phyloP scores from a whole-genome alignment of 2,329 filamentous ascomycete species.

The Curvularia spicifera region DNA sequence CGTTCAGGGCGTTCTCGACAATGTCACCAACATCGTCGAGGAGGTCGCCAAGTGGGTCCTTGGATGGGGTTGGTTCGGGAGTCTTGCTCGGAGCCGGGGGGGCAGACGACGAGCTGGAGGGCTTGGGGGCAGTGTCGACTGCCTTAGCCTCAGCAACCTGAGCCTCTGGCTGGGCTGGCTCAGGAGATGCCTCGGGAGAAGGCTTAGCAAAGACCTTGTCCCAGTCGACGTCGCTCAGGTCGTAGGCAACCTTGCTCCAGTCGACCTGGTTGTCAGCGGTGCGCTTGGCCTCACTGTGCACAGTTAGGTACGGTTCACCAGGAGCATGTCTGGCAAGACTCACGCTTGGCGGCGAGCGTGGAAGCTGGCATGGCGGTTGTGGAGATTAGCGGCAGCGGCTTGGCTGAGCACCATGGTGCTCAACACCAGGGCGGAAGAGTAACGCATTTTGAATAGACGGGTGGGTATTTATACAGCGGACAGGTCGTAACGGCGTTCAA shows the following conservation, averaged over 20 bases:
- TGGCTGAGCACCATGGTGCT: too few relatives aligned
- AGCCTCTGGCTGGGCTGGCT: conserved; percentile 16
- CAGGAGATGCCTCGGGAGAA: conserved; percentile 1
- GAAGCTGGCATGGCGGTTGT: conserved; percentile 47
- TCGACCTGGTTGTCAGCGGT: conserved; percentile 30
- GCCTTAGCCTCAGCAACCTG: conserved; percentile 22
- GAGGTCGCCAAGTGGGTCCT: conserved; percentile 4
- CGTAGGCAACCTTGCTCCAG: conserved; percentile 39
- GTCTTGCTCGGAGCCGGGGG: conserved; percentile 2
- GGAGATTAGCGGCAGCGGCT: conserved; percentile 40
- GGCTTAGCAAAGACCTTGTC: conserved; percentile 27
- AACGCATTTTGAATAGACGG: conserved; percentile 39
- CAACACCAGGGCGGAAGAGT: conserved; percentile 47
- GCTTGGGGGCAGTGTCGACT: conserved; percentile 6
- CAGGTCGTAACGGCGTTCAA: conserved; percentile 38
- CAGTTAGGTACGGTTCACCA: background rate
- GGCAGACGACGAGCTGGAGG: background rate
- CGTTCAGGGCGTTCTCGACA: conserved; percentile 21
- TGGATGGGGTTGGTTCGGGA: conserved; percentile 6
- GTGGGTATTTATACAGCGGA: conserved; percentile 16
- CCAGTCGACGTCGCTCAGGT: conserved; percentile 39
- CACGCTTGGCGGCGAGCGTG: conserved; percentile 45
- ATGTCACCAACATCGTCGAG: conserved; percentile 16
- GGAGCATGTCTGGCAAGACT: conserved; percentile 17
- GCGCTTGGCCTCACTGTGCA: conserved; percentile 42